Base-by-base conservation (phyloP, 2,329 filamentous ascomycete genomes). In the Biscogniauxia marginata region DNA sequence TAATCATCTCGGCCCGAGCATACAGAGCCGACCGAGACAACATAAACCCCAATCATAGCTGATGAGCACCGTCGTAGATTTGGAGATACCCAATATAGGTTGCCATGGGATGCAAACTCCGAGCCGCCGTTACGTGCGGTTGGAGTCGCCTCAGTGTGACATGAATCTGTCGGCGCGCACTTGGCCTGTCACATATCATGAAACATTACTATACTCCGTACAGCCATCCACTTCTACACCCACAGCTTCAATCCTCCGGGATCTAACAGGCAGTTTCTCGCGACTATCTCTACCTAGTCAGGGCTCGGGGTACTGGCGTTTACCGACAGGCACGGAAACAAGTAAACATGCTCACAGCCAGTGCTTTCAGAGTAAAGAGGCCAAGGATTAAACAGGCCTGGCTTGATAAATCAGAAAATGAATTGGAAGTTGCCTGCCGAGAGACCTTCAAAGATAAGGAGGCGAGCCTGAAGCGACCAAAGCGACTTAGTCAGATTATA, bases 201-300 rank as follows among this genome's bases (percentile, higher is more conserved):
- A 56, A 59, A 60, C 47, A 54, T 56, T 39, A 39, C 30, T 39
- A 39, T 39, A n/a, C n/a, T n/a, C n/a, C n/a, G n/a, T n/a, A 39
- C 30, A 39, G 7, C 30, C 30, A 39, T 39, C 30, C 30, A 39
- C 30, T 39, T 39, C 30, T 39, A 39, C 30, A 39, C 30, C 30
- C 30, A 39, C 6, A 39, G 30, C 22, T 44, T 52, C 49, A 8
- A 49, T 23, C 21, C 11, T 22, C 53, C 34, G n/a, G 46, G n/a
- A 50, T 56, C 56, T 20, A 52, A 59, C 54, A 59, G 61, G 61
- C 56, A 63, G 54, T 49, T 55, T 56, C 51, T 63, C 50, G 61
- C 61, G 61, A 61, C 58, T 63, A 23, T 59, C 52, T 23, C 58
- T 63, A 23, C 57, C 52, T 23, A 16, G 20, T 18, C 50, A 25